Evolutionary conservation across 495 filamentous ascomycete species (phyloP), one percentile per base, ranked within the genome.

Genomic region (Baudoinia panamericana): DNA sequence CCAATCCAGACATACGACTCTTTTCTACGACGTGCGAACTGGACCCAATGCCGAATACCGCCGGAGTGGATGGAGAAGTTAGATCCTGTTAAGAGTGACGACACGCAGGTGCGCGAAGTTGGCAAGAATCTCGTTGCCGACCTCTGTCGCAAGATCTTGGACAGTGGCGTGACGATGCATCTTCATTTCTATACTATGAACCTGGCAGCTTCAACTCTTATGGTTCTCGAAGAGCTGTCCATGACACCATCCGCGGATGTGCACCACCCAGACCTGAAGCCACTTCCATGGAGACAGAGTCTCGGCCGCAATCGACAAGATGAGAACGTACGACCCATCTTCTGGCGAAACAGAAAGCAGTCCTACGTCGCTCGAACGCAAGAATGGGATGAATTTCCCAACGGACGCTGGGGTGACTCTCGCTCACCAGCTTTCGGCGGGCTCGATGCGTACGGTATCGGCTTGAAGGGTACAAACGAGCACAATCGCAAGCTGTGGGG

Each of bases 111-210:
- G 32, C 72, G 87, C 50, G 84, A 94, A 39, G 76, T 93, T 38
- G 90, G 92, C 18, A 88, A 88, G 55, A 76, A 68, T 15, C 63
- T 99, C 23, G 78, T 99, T n/a, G 84, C 86, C 22, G 77, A 92
- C 39, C 77, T 99, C 76, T 96, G 92, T 59, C 73, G 78, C 30
- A 78, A 77, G 59, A 75, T 96, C 30, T 63, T 94, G 34, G 69
- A 74, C 27, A 73, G 76, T 13, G 90, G 88, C 13, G 83, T 95
- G 48, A 53, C 41, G 6, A 71, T 76, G 46, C 84, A 93, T 50
- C 61, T 99, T 45, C 92, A 99, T 62, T 99, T 99, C 73, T 99
- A 99, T 61, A 99, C 92, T 34, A 99, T 99, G 92, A 99, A 99
- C 62, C 69, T 99, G 10, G 88, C 85, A 5, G 84, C 93, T 56